Evolutionary conservation across 164 flowering plant genomes (phyloP), one percentile per base, ranked within the genome.

Genomic region (Echeveria elegans): DNA sequence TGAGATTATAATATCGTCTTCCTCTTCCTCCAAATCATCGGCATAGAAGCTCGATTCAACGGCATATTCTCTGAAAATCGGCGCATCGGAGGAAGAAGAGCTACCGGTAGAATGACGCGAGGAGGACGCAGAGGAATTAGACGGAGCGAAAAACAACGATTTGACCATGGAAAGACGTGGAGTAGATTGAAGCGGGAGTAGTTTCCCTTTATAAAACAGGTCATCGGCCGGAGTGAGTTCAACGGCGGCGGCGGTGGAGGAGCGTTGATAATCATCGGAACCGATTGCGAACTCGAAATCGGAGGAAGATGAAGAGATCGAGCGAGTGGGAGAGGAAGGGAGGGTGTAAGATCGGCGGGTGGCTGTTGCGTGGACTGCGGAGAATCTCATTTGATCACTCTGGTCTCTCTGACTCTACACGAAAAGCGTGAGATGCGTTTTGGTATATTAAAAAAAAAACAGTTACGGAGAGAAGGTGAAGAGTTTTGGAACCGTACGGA

Each of bases 171-270:
- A 85, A 59, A 86, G 76, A 59, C 96, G 88, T 0, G 92, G 89
- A 9, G 96, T 84, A 74, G 80, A 88, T 26, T 87, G 96, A 70
- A 90, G 93, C 23, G 96, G 98, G 6, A 90, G 81, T 70, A 92
- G 84, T 70, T 88, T 86, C 60, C 95, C 96, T 61, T 84, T 89
- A 85, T 83, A 92, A 84, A 92, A 92, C 68, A 92, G 93, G 73
- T 92, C 93, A 75, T 89, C 96, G 61, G 98, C 98, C 37, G 37
- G 37, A 3, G 37, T 3, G 47, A 43, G 16, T 12, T 43, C 47
- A 12, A 11, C 47, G 15, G 47, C 47, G 16, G 18, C 0, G 0
- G 37, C 7, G 47, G 15, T 18, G 19, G 47, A 4, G 47, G 47
- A 2, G 47, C 18, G 18, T 12, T 11, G 18, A n/a, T n/a, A n/a